Evolutionary conservation across 1,284 basidiomycete genomes (phyloP).

Genomic region (Cronartium quercuum): DNA sequence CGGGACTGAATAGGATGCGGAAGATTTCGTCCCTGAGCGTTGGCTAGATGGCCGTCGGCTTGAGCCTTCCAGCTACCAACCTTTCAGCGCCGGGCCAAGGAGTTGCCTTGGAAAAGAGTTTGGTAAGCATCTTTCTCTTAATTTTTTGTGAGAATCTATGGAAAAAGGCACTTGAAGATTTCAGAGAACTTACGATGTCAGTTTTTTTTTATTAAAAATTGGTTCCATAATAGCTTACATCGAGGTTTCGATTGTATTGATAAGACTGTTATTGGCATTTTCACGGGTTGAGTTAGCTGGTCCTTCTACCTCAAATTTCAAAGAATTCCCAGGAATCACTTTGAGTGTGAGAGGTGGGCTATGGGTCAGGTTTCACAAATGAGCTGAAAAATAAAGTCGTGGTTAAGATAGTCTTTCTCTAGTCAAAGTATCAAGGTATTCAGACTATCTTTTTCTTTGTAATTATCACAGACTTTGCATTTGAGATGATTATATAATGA

Average conservation of each 20-base stretch:
- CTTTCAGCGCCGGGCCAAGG: conserved; percentile 41
- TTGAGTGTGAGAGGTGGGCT: conserved; percentile 26
- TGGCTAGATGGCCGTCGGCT: conserved; percentile 40
- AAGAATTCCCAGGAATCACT: conserved; percentile 9
- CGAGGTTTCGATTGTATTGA: conserved; percentile 64
- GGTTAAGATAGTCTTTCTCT: too few relatives aligned
- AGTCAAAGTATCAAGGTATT: too few relatives aligned
- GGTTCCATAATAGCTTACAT: conserved; percentile 54
- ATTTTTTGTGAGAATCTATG: not conserved
- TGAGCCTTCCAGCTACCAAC: conserved; percentile 41
- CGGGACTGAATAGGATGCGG: conserved; percentile 56
- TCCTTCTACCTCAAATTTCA: not conserved
- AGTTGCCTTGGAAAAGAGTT: conserved; percentile 64
- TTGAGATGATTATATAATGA: too few relatives aligned
- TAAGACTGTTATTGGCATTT: conserved; percentile 61
- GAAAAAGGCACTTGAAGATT: not conserved
- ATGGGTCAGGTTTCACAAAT: conserved; percentile 20
- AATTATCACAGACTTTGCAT: too few relatives aligned
- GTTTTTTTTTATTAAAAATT: not conserved
- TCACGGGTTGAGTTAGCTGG: conserved; percentile 56
- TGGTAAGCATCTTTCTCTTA: conserved; percentile 44
- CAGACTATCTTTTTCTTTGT: too few relatives aligned
- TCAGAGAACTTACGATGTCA: not conserved
- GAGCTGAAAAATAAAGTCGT: not conserved
- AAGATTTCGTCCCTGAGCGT: conserved; percentile 65